These are phyloP conservation scores for Alisma plantagoaquatica DNA, from an alignment of 106 monocot genomes.

Conservation along the genomic window DNA sequence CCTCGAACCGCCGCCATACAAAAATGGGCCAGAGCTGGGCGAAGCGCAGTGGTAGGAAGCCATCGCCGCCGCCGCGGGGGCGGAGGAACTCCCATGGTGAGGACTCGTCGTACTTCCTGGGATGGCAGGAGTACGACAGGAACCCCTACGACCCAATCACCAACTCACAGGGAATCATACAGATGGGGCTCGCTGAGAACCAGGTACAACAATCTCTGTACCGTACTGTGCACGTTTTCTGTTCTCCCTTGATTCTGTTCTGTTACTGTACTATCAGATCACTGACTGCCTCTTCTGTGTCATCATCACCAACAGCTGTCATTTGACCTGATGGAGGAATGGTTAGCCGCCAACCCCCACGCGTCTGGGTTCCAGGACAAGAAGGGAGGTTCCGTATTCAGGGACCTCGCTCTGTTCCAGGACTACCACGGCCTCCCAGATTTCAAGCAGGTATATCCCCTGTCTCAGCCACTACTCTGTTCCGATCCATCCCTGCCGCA, in stretches of 20 bases:
- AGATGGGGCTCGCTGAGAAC: constrained; percentile 95
- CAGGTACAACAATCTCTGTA: constrained; percentile 28
- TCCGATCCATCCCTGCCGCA: neutral
- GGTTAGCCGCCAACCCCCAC: constrained; percentile 33
- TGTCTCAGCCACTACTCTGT: neutral
- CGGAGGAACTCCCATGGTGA: constrained; percentile 64
- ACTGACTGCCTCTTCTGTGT: neutral
- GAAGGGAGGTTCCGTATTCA: constrained; percentile 30
- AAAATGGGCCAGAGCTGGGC: constrained; percentile 21
- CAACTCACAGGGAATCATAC: constrained; percentile 77
- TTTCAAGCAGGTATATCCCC: constrained; percentile 37
- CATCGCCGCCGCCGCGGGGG: too few species aligned
- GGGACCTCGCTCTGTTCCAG: constrained; percentile 59
- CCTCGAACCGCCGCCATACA: too few species aligned
- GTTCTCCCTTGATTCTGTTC: neutral
- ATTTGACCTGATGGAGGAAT: constrained; percentile 53
- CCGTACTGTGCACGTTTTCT: neutral
- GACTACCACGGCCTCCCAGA: constrained; percentile 58
- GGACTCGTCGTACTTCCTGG: constrained; percentile 77
- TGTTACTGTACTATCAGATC: neutral
- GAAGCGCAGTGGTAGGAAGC: too few species aligned
- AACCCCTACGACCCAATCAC: constrained; percentile 48
- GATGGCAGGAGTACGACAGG: constrained; percentile 81
- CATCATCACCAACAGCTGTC: constrained; percentile 25
- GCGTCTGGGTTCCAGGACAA: constrained; percentile 20